Evolutionary conservation across 768 basidiomycete genomes (phyloP), one percentile per base, ranked within the genome.

Genomic region (Aureoboletus auriporus): DNA sequence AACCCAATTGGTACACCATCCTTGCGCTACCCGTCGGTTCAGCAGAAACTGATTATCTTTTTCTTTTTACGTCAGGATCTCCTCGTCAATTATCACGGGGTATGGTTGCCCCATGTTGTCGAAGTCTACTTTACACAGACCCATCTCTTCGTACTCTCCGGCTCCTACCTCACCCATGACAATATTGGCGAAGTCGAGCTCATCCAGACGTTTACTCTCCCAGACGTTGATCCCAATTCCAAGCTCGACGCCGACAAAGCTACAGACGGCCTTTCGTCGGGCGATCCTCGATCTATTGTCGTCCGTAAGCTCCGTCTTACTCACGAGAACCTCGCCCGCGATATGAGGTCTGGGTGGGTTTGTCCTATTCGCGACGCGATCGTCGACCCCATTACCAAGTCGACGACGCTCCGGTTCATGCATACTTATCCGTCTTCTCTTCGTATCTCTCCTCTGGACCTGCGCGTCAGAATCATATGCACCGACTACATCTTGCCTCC

Each of bases 381-480:
- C 28, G 29, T 56, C 13, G 49, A 62, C 30, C 49, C 51, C 0
- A 20, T 36, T 8, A 53, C 52, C 5, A 14, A 12, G 6, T 29
- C 57, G 20, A 59, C 50, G 16, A 59, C 57, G 16, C 54, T 62
- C 49, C 51, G 59, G 9, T 61, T 62, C 49, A 41, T 60, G 44
- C 53, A 62, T 31, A 47, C 60, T 0, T 41, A 47, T 4, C 36
- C n/a, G n/a, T n/a, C 43, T 2, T 47, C 49, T 0, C 39, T 57
- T 9, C 11, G 42, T 1, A 26, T 30, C 4, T 30, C 31, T 4
- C 38, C 37, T n/a, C n/a, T n/a, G n/a, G 39, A 44, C 20, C 20
- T 35, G n/a, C 41, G 31, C 45, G 43, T 35, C 28, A 47, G 41
- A 20, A 37, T 62, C 33, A 46, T 43, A 0, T 62, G 57, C 31